These are phyloP conservation scores for Aspergillus pseudoviridinutans DNA, from an alignment of 2,329 filamentous ascomycete species.

Conservation along the genomic window DNA sequence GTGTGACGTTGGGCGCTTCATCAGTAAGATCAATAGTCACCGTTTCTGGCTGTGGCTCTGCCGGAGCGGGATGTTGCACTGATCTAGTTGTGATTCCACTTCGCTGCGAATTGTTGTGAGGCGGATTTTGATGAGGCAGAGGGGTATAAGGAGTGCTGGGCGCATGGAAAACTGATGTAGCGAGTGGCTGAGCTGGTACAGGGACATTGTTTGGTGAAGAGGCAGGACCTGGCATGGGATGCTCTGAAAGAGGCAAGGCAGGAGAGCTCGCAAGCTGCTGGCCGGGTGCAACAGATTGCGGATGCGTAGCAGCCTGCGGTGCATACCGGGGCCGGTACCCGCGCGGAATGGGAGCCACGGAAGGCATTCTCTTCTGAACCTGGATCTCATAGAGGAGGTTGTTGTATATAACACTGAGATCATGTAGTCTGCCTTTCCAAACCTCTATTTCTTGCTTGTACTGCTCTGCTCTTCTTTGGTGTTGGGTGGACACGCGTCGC, in stretches of 20 bases:
- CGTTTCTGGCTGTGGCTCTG: not conserved
- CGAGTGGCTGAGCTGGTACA: not conserved
- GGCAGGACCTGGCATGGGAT: not conserved
- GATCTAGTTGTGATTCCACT: not conserved
- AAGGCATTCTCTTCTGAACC: conserved; percentile 13
- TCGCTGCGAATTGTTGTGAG: not conserved
- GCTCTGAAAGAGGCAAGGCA: not conserved
- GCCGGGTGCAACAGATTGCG: not conserved
- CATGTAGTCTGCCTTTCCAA: conserved; percentile 20
- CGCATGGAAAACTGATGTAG: not conserved
- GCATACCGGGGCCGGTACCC: conserved; percentile 13
- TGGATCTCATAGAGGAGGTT: conserved; percentile 22
- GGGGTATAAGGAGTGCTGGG: not conserved
- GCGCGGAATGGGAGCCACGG: conserved; percentile 14
- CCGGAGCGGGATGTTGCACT: not conserved
- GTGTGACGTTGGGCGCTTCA: conserved; percentile 8
- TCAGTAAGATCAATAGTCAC: not conserved
- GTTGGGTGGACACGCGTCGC: conserved; percentile 22
- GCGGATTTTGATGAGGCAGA: not conserved
- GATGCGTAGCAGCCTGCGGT: not conserved
- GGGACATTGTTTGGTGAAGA: not conserved
- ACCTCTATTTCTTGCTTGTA: conserved; percentile 24
- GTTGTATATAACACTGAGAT: conserved; percentile 22
- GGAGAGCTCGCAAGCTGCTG: not conserved
- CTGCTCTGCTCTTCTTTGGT: conserved; percentile 20